Conservation (phyloP, 2,329 filamentous ascomycete species). For the Alternaria panax region DNA sequence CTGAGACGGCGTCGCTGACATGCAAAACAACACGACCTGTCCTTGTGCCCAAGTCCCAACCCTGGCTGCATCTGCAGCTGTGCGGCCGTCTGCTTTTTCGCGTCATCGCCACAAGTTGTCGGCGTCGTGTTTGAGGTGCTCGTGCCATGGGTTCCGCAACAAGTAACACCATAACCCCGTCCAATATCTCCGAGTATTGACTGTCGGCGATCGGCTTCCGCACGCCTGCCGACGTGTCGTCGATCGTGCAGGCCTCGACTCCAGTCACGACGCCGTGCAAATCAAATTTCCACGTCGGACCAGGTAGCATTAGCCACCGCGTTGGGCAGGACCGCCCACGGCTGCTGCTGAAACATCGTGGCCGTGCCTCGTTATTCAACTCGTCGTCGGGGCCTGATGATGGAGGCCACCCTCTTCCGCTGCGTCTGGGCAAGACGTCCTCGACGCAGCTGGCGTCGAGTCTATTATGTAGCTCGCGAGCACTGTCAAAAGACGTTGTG, state of each 20-base stretch:
- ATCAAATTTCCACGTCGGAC: slow-evolving; percentile 9
- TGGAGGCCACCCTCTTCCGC: not conserved
- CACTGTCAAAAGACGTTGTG: slow-evolving; percentile 19
- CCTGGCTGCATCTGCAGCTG: not conserved
- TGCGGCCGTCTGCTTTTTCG: not conserved
- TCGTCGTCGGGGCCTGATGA: not conserved
- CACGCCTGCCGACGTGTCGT: slow-evolving; percentile 7
- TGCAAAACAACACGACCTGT: slow-evolving; percentile 8
- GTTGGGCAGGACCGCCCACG: not conserved
- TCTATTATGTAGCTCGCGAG: slow-evolving; percentile 5
- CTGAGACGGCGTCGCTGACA: slow-evolving; percentile 8
- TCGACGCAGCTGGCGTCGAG: slow-evolving; percentile 6
- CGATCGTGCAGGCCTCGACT: slow-evolving; percentile 12
- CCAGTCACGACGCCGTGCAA: slow-evolving; percentile 9
- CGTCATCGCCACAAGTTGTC: not conserved
- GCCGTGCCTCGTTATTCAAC: not conserved
- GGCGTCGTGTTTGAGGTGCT: slow-evolving; percentile 2
- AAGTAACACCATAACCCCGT: slow-evolving; percentile 3
- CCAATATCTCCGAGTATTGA: slow-evolving; percentile 5
- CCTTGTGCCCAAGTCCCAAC: not conserved
- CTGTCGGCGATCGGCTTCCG: slow-evolving; percentile 3
- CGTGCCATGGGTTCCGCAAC: slow-evolving; percentile 8
- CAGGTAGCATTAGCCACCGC: slow-evolving; percentile 3
- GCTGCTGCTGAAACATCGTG: slow-evolving; percentile 2
- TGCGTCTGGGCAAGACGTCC: not conserved